Base-by-base conservation (phyloP, 164 flowering plant genomes). In the Santalum album region DNA sequence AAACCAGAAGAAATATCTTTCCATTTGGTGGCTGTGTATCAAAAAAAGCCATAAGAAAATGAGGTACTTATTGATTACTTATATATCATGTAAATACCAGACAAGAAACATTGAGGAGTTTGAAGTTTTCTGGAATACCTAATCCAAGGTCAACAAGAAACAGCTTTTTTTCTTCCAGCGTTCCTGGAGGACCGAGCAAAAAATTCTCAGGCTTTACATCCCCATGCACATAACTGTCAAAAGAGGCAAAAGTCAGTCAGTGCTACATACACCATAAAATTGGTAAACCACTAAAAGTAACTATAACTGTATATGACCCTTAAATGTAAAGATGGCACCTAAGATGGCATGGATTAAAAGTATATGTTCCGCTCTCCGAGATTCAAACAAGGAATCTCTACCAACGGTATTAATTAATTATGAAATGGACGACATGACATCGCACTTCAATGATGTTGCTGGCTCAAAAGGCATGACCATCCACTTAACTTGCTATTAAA, bases 121-220 rank as follows among this genome's bases (percentile, higher is more conserved):
- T 29, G 9, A 29, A 29, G 34, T 29, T 29, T 9, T 29, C 34
- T 29, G 9, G 9, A 29, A 4, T 29, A 29, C 34, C 34, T 29
- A 29, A 29, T 29, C 9, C 34, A 29, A 29, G 34, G 34, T 29
- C 34, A 29, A 29, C 34, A 29, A 29, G 34, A 66, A 84, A 91
- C 27, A 91, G 67, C 34, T 80, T 91, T 57, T 88, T 89, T 76
- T 84, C 96, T 12, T 92, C 94, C 26, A 71, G 65, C 6, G 89
- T 77, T 60, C 94, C 98, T n/a, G 82, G 78, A 16, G 87, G 75
- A 26, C 98, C 96, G 64, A 92, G 95, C 74, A 92, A 72, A 75
- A 92, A 86, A 63, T 92, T 92, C 70, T 92, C 98, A 25, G 98
- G 98, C 52, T 92, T 92, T 21, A 92, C 95, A 78, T 92, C 98